Base-by-base conservation (phyloP, 257 asterid genomes). In the Apocynum venetum region DNA sequence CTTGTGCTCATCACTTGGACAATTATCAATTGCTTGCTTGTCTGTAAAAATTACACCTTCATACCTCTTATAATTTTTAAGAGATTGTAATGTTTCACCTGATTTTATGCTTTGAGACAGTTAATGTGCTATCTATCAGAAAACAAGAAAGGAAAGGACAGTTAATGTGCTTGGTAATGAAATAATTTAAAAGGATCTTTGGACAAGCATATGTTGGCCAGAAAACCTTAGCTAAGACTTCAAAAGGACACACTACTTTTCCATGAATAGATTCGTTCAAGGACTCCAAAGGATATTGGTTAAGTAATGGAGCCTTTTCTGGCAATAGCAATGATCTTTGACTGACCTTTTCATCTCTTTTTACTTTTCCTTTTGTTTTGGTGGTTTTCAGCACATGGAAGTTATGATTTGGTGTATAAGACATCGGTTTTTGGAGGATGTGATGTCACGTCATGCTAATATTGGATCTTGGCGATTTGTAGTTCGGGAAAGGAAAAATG, bases 361-460 rank as follows among this genome's bases (percentile, higher is more conserved):
- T n/a, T 25, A 46, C n/a, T 40, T 49, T 14, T 57, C 73, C 11
- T 17, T 55, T 25, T 13, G 8, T 19, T 82, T 75, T 73, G 46
- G 75, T 60, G 70, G 78, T 72, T 72, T 78, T 76, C 94, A 95
- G 99, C 99, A 95, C 82, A 72, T 88, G 90, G 98, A 95, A 78
- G 85, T 88, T 78, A 87, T 95, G 94, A 80, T 83, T 76, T 95
- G 99, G 99, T 95, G 97, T 88, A 87, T 85, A 76, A 84, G 93
- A 77, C 94, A 91, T 89, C 86, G 89, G 11, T 95, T 93, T 88
- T 78, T 95, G 87, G 93, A 85, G 80, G 82, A 83, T 78, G 86
- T 91, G 79, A 86, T 66, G 55, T 81, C 91, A 73, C 87, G 91
- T 57, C 87, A 91, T 86, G 81, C 82, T 80, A 73, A 85, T 78